Evolutionary conservation across 768 basidiomycete species (phyloP), one percentile per base, ranked within the genome.

Genomic region (Tubosaeta sp.): DNA sequence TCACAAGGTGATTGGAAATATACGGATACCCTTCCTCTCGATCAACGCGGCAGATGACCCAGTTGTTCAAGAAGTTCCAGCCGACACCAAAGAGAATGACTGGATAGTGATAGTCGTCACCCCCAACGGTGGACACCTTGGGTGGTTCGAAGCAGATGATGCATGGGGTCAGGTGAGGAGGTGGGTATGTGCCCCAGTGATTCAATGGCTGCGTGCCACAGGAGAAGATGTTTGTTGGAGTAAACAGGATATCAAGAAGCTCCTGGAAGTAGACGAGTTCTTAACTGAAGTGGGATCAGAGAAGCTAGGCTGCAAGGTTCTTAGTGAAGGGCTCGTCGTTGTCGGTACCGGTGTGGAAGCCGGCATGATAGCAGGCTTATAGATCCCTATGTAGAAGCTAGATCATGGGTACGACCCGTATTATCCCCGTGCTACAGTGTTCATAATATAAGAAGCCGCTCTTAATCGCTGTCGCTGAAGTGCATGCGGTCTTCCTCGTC

Each of bases 391-490:
- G 45, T 48, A 58, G 52, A 57, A 51, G 36, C 42, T 45, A 51
- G 31, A 46, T 27, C 46, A 49, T 51, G 39, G 42, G 55, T 51
- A 46, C 43, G 31, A 55, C 22, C 21, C 44, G 38, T 53, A 39
- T 21, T 34, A 55, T 51, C 9, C 47, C 49, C 44, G 31, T 41
- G 48, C 44, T 46, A 53, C 50, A 30, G 18, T 38, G 36, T 14
- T 31, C 34, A 46, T 44, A 32, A 32, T 24, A 21, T 27, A 31
- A 43, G 32, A 35, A 40, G 32, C n/a, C 10, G 19, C 22, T 38
- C 27, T 78, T 69, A 93, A 69, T 94, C 92, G 60, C 90, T 93
- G 66, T 94, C 92, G 62, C 90, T 93, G 66, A 93, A 90, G 53
- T 80, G 79, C 50, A 92, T 70, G 46, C 69, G 69, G 21, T 78